A percentile compares a stretch with the other conserved stretches of the same genome.
Evolutionary conservation across 2,329 filamentous ascomycete species (phyloP).

Genomic region (Aspergillus thermomutatus): DNA sequence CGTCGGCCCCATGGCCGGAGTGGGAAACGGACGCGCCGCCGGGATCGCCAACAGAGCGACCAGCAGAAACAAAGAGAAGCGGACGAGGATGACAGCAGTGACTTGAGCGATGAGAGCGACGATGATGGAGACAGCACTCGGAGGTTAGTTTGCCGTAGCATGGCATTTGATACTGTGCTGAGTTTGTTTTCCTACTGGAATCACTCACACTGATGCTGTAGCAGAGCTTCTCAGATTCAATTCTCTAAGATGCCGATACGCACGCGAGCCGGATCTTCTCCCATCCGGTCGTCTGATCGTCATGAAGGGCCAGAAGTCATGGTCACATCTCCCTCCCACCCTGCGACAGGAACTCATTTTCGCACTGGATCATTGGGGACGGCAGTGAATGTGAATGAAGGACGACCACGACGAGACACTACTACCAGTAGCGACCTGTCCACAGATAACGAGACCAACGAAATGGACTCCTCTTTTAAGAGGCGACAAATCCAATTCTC

Average conservation of each 20-base stretch:
- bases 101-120: conserved; percentile 64
- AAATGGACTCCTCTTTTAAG: conserved; percentile 54
- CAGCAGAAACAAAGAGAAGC: conserved; percentile 53
- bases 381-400: conserved; percentile 50
- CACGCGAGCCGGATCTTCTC: conserved; percentile 82
- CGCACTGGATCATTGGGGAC: conserved; percentile 56
- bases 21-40: conserved; percentile 30
- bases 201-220: conserved; percentile 16
- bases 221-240: conserved; percentile 79
- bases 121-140: conserved; percentile 52
- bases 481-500: conserved; percentile 51
- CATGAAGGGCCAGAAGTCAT: conserved; percentile 48
- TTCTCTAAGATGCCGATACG: conserved; percentile 95
- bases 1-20: conserved; percentile 35
- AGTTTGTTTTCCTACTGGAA: background rate
- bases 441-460: conserved; percentile 63
- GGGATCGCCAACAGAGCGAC: conserved; percentile 44
- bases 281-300: conserved; percentile 58
- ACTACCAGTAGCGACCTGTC: conserved; percentile 65
- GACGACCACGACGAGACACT: conserved; percentile 57
- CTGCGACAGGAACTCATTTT: conserved; percentile 44
- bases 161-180: background rate
- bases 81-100: conserved; percentile 64
- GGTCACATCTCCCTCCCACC: conserved; percentile 55
- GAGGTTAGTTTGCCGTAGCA: conserved; percentile 24